These are phyloP conservation scores for Phaeodactylum tricornutum DNA, from an alignment of 108 stramenopile genomes.

Conservation along the genomic window DNA sequence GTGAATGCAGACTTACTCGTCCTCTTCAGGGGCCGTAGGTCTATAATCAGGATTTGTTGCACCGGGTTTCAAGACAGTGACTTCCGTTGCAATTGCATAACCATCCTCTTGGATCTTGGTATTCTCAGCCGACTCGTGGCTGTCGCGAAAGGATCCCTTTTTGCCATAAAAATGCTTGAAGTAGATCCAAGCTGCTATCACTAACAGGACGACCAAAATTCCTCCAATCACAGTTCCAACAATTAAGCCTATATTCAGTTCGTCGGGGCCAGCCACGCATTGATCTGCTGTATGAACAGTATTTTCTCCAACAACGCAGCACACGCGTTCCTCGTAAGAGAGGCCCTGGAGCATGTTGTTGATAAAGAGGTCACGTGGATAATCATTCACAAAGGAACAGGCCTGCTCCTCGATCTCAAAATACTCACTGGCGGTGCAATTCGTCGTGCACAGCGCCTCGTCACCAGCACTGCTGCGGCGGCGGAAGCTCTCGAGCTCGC, in stretches of 20 bases:
- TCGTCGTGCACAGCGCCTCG: background rate
- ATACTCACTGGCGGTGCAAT: slow-evolving; percentile 5
- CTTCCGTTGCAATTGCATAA: background rate
- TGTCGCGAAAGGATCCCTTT: no score
- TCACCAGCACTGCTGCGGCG: background rate
- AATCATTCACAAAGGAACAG: background rate
- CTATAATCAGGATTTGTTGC: background rate
- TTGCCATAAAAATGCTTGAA: no score
- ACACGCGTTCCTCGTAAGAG: background rate
- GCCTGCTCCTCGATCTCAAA: background rate
- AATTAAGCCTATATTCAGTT: background rate
- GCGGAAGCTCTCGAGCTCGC: slow-evolving; percentile 1
- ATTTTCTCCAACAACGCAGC: slow-evolving; percentile 1
- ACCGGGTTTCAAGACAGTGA: background rate
- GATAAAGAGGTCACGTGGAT: background rate
- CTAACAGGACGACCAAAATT: background rate
- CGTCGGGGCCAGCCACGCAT: background rate
- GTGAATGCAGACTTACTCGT: no score
- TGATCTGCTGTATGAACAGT: background rate
- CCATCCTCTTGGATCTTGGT: background rate
- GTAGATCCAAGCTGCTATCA: background rate
- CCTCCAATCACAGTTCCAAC: background rate
- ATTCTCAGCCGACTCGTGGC: background rate
- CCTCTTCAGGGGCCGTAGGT: no score
- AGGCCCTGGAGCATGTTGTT: background rate